phyloP scores from a whole-genome alignment of 306 rosid genomes.

The Canavalia gladiata region DNA sequence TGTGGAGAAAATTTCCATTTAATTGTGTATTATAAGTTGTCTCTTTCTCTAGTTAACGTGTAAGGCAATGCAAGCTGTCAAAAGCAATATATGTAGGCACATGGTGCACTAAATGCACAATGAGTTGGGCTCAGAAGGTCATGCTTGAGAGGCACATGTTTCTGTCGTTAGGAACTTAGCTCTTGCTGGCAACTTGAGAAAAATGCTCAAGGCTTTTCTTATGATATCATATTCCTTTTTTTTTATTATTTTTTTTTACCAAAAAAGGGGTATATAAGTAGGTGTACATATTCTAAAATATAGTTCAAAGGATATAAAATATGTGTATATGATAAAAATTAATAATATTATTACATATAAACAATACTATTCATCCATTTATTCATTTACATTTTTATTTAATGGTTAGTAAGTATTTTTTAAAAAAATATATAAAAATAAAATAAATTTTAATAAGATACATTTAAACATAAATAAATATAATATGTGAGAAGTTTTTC shows the following conservation, averaged over 20 bases:
- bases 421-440: too few relatives aligned
- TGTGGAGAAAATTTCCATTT: neutral
- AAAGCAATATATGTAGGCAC: constrained; percentile 37
- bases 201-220: constrained; percentile 1
- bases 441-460: too few relatives aligned
- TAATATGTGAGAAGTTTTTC: too few relatives aligned
- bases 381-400: too few relatives aligned
- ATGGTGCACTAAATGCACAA: constrained; percentile 50
- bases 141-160: constrained; percentile 52
- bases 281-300: neutral
- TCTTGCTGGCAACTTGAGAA: constrained; percentile 35
- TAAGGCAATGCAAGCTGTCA: constrained; percentile 31
- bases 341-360: too few relatives aligned
- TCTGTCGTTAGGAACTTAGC: constrained; percentile 41
- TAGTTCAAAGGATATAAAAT: neutral
- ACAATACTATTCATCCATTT: too few relatives aligned
- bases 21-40: neutral
- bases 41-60: constrained; percentile 26
- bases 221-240: too few relatives aligned
- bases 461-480: too few relatives aligned
- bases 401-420: too few relatives aligned
- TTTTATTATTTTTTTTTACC: neutral
- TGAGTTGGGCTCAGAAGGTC: constrained; percentile 47
- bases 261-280: neutral
- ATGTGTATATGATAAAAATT: too few relatives aligned